Base-by-base conservation (phyloP, 2,329 filamentous ascomycete species). In the Botrytis galanthina region DNA sequence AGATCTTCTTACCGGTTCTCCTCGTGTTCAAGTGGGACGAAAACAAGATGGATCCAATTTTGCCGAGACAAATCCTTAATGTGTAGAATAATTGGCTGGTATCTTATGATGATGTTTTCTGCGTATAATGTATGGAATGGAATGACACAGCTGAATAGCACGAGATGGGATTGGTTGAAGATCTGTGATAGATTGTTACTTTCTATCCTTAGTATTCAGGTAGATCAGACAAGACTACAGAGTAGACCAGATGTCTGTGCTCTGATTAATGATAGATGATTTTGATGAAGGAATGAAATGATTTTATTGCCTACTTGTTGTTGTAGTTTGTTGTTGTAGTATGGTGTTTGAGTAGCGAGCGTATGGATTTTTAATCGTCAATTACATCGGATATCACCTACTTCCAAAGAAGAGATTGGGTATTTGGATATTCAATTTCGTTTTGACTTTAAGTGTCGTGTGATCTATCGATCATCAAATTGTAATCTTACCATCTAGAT, bases 181-280 rank as follows among this genome's bases (percentile, higher is more conserved):
- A 62, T 9, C n/a, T 54, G 26, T 42, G 48, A 68, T 68, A 57
- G 26, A 68, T 32, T 57, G 48, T 57, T 68, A 4, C 66, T 57
- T 68, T 32, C n/a, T 54, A 42, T 37, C 32, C 37, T 57, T 32
- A 18, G 48, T 51, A 7, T 26, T 7, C 14, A 32, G 16, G 42
- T 7, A 57, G 35, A 42, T 20, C 66, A 57, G 48, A 62, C 14
- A 10, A 57, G 51, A 54, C 12, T 54, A n/a, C n/a, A n/a, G n/a
- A n/a, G n/a, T n/a, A 54, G 51, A 48, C 29, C 22, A 61, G 22
- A 61, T 26, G 42, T 66, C 20, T 67, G 4, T 68, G 12, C 12
- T 29, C n/a, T 68, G 48, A 68, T 68, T 57, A 26, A 68, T 42
- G 66, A 68, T 68, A 32, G 48, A 68, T 68, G 66, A 68, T 68